Conservation (phyloP, 1,284 basidiomycete species). For the Cutaneotrichosporon sp. region DNA sequence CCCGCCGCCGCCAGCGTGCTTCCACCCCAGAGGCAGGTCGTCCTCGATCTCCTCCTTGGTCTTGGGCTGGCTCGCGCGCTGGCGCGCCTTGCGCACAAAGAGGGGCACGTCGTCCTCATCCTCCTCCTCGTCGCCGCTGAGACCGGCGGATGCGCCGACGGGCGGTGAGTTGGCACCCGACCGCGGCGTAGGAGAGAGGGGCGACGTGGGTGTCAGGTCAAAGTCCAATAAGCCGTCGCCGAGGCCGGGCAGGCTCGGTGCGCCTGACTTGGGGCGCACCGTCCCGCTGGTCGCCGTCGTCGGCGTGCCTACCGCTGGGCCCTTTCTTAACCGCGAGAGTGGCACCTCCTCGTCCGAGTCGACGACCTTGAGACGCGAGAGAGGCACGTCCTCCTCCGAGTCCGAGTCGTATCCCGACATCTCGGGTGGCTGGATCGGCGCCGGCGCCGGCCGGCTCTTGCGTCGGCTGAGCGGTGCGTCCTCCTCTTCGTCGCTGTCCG, state of each 20-base stretch:
- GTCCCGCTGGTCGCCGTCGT: conserved; percentile 33
- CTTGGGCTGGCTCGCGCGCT: conserved; percentile 10
- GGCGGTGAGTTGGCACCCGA: background rate
- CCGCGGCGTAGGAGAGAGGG: background rate
- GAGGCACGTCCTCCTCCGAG: conserved; percentile 35
- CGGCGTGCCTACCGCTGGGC: conserved; percentile 14
- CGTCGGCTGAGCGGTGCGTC: conserved; percentile 4
- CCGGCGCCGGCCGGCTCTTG: conserved; percentile 10
- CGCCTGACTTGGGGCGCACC: background rate
- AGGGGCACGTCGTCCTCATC: conserved; percentile 42
- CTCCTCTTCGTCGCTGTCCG: conserved; percentile 21
- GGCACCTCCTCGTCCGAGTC: conserved; percentile 50
- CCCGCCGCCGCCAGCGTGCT: conserved; percentile 28
- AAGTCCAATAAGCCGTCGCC: background rate
- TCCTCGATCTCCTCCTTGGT: conserved; percentile 37
- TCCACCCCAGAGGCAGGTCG: conserved; percentile 46
- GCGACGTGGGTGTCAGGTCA: conserved; percentile 1
- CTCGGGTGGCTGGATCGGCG: conserved; percentile 8
- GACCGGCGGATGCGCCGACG: background rate
- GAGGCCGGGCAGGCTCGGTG: background rate
- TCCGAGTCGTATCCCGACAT: conserved; percentile 14
- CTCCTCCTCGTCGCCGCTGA: conserved; percentile 15
- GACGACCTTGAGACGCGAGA: conserved; percentile 26
- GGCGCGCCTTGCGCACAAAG: conserved; percentile 16
- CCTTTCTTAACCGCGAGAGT: conserved; percentile 31